A percentile compares a stretch with the other conserved stretches of the same genome.
Conservation (phyloP, 2,329 filamentous ascomycete genomes). For the Cryphonectria nitschkei region DNA sequence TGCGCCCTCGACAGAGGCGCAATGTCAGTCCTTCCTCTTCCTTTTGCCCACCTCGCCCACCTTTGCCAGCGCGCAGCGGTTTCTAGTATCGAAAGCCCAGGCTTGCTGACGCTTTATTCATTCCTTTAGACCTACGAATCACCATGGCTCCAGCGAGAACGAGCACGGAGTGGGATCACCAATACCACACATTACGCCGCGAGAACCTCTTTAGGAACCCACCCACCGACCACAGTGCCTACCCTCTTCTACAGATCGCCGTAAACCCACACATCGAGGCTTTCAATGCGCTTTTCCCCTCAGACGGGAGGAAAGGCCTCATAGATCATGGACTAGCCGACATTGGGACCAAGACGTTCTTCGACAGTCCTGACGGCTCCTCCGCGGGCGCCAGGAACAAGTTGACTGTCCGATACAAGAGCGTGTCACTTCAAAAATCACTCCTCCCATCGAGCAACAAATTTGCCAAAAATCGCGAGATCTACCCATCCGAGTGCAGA, state of each 20-base stretch:
- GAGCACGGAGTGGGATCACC: conserved; percentile 76
- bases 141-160: conserved; percentile 60
- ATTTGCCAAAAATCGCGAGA: conserved; percentile 79
- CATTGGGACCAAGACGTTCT: conserved; percentile 85
- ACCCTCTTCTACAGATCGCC: conserved; percentile 83
- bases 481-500: conserved; percentile 90
- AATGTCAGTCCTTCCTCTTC: background rate
- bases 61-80: background rate
- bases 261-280: conserved; percentile 92
- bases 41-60: background rate
- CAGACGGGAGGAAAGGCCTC: conserved; percentile 61
- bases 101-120: background rate
- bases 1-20: background rate
- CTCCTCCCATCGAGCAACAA: conserved; percentile 82
- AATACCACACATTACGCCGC: conserved; percentile 83
- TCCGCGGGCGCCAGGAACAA: conserved; percentile 68
- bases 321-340: conserved; percentile 79
- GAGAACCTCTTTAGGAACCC: conserved; percentile 89
- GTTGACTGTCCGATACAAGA: conserved; percentile 76
- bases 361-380: conserved; percentile 76
- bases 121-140: background rate
- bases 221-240: conserved; percentile 83
- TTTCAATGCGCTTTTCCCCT: conserved; percentile 87
- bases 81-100: background rate
- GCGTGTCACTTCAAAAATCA: conserved; percentile 82